These are phyloP conservation scores for Starmerella vitae DNA, from an alignment of 805 yeast species.

Conservation along the genomic window DNA sequence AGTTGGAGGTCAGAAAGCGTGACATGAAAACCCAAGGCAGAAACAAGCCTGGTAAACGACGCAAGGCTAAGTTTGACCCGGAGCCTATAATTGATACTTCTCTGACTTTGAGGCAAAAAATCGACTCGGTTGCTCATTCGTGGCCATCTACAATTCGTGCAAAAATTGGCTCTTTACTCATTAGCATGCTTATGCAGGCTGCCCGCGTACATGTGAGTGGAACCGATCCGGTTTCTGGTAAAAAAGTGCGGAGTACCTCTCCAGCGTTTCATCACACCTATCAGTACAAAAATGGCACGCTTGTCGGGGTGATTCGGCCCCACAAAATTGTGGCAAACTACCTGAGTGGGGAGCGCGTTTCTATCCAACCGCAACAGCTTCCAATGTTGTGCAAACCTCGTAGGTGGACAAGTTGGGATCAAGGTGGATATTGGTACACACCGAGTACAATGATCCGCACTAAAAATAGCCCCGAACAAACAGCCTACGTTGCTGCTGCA, in stretches of 20 bases:
- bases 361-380: constrained; percentile 65
- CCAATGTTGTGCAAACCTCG: constrained; percentile 91
- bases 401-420: constrained; percentile 70
- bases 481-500: constrained; percentile 78
- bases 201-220: constrained; percentile 74
- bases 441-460: constrained; percentile 56
- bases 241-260: constrained; percentile 52
- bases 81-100: background rate
- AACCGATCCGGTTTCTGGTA: constrained; percentile 64
- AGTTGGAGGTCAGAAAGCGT: constrained; percentile 14
- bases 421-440: constrained; percentile 72
- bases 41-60: background rate
- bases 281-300: constrained; percentile 65
- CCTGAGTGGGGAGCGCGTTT: constrained; percentile 52
- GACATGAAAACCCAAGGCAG: background rate
- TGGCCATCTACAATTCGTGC: constrained; percentile 52
- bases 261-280: constrained; percentile 88
- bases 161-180: constrained; percentile 67
- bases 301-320: constrained; percentile 65
- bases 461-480: constrained; percentile 76
- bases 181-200: constrained; percentile 61
- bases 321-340: constrained; percentile 56
- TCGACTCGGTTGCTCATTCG: constrained; percentile 13
- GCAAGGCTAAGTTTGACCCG: background rate
- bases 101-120: background rate